Conservation (phyloP, 2,329 filamentous ascomycete genomes). For the Metarhizium anisopliae region DNA sequence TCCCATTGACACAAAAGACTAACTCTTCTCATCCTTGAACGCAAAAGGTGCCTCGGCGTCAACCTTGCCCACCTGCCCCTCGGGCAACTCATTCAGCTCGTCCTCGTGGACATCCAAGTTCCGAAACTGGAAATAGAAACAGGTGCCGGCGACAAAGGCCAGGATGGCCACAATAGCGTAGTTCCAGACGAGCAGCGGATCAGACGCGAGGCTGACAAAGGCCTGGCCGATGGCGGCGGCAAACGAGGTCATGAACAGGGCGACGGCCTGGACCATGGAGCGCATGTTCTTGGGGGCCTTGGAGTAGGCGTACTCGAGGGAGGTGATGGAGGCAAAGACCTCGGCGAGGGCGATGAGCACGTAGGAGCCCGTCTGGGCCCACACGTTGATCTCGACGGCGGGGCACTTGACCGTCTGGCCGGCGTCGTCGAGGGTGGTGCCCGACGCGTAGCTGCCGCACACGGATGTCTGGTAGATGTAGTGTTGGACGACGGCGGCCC, state of each 20-base stretch:
- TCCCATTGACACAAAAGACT: too few relatives aligned
- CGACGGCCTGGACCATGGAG: slow-evolving; percentile 59
- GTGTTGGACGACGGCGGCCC: slow-evolving; percentile 46
- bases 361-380: slow-evolving; percentile 44
- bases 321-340: slow-evolving; percentile 48
- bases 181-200: slow-evolving; percentile 64
- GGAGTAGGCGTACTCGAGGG: slow-evolving; percentile 68
- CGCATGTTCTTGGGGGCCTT: slow-evolving; percentile 76
- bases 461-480: slow-evolving; percentile 55
- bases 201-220: slow-evolving; percentile 49
- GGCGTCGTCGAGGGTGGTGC: slow-evolving; percentile 21
- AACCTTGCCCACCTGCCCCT: slow-evolving; percentile 19
- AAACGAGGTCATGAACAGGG: slow-evolving; percentile 62
- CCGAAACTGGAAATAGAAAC: slow-evolving; percentile 59
- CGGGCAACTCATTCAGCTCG: slow-evolving; percentile 48
- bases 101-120: slow-evolving; percentile 57
- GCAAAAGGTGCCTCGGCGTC: slow-evolving; percentile 12
- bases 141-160: slow-evolving; percentile 49
- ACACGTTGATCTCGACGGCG: slow-evolving; percentile 55
- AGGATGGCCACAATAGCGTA: slow-evolving; percentile 59
- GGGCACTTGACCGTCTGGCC: slow-evolving; percentile 55
- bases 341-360: slow-evolving; percentile 42
- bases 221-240: slow-evolving; percentile 63
- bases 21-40: neutral
- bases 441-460: slow-evolving; percentile 48